These are phyloP conservation scores for Phalaenopsis hybrid DNA, from an alignment of 116 monocot genomes.

Conservation along the genomic window DNA sequence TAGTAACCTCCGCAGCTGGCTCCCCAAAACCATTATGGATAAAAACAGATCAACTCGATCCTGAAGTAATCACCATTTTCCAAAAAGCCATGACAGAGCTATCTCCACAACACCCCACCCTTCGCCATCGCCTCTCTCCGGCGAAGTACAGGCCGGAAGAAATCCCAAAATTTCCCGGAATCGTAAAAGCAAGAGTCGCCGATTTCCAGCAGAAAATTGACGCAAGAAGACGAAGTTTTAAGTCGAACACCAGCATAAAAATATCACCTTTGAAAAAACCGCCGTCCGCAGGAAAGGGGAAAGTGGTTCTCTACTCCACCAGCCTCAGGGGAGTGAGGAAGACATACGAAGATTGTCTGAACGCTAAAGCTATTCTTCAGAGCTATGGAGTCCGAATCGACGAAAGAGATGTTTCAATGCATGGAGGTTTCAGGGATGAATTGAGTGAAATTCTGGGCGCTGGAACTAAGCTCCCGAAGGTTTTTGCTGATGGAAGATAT, in stretches of 20 bases:
- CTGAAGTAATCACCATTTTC: slow-evolving; percentile 31
- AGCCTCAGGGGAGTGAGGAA: slow-evolving; percentile 25
- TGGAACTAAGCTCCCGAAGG: slow-evolving; percentile 21
- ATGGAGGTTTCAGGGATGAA: slow-evolving; percentile 34
- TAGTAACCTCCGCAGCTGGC: slow-evolving; percentile 7
- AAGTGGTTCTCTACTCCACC: slow-evolving; percentile 19
- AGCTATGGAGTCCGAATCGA: slow-evolving; percentile 22
- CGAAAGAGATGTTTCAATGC: slow-evolving; percentile 24
- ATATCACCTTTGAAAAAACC: background rate
- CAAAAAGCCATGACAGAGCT: slow-evolving; percentile 30
- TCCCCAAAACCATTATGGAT: slow-evolving; percentile 13
- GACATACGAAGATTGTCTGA: slow-evolving; percentile 24
- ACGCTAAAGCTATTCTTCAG: slow-evolving; percentile 8
- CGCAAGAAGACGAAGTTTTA: slow-evolving; percentile 18
- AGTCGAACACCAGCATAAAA: background rate
- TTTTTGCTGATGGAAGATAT: slow-evolving; percentile 22
- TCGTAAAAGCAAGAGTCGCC: slow-evolving; percentile 41
- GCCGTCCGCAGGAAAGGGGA: slow-evolving; percentile 11
- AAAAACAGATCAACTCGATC: slow-evolving; percentile 13
- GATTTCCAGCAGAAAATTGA: slow-evolving; percentile 54
- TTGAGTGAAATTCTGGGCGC: slow-evolving; percentile 22
- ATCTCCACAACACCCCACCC: slow-evolving; percentile 23
- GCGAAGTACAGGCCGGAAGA: slow-evolving; percentile 2
- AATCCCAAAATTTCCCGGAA: slow-evolving; percentile 15
- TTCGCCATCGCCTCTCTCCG: slow-evolving; percentile 12